phyloP scores from a whole-genome alignment of 371 early-diverging fungal species.

The Mycotypha africana region DNA sequence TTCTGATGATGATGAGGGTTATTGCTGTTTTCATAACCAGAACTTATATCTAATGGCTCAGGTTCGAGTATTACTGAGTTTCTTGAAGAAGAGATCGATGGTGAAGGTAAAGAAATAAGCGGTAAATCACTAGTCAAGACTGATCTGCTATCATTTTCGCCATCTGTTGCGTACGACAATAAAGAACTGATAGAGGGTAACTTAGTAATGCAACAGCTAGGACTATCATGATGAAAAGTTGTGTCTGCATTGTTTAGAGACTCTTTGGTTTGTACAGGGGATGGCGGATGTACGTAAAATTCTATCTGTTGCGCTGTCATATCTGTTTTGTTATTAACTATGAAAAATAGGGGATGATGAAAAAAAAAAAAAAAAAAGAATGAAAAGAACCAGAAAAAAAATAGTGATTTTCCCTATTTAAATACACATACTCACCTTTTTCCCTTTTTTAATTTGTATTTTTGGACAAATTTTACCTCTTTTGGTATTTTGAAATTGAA shows the following conservation, averaged over 20 bases:
- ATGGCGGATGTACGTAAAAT: constrained; percentile 14
- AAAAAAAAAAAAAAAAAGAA: constrained; percentile 3
- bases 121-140: background rate
- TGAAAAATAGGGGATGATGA: too few species aligned
- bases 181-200: constrained; percentile 9
- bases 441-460: too few species aligned
- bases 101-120: constrained; percentile 3
- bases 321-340: too few species aligned
- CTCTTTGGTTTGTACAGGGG: constrained; percentile 6
- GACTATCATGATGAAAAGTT: background rate
- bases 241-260: too few species aligned
- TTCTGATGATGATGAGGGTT: too few species aligned
- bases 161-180: background rate
- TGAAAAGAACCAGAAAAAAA: background rate
- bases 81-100: background rate
- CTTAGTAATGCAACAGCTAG: constrained; percentile 1
- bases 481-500: too few species aligned
- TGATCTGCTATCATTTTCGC: background rate
- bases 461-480: too few species aligned
- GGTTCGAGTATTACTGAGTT: background rate
- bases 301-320: constrained; percentile 8
- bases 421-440: too few species aligned
- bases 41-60: too few species aligned
- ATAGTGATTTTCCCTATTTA: too few species aligned
- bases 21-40: too few species aligned